These are phyloP conservation scores for Penicillium longicatenatum DNA, from an alignment of 495 filamentous ascomycete genomes.

Conservation along the genomic window DNA sequence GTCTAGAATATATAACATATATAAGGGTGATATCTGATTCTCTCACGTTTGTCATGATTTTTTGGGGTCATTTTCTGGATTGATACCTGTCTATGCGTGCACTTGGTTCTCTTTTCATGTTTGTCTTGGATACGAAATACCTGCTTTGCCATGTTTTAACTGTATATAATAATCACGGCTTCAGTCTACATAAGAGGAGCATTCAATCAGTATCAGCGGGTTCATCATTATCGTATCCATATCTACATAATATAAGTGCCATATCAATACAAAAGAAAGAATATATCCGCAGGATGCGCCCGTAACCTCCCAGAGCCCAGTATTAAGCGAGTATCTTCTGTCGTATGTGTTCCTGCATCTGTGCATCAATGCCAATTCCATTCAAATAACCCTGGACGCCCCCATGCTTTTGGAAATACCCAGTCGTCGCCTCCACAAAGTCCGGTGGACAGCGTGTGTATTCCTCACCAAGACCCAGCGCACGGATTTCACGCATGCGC, in stretches of 20 bases:
- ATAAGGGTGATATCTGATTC: background rate
- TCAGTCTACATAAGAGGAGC: background rate
- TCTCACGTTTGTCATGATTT: constrained; percentile 1
- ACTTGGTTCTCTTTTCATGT: background rate
- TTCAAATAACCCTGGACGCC: constrained; percentile 63
- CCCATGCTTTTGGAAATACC: constrained; percentile 60
- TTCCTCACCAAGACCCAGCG: constrained; percentile 66
- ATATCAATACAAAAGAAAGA: constrained; percentile 8
- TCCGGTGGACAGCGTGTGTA: constrained; percentile 64
- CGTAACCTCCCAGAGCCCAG: background rate
- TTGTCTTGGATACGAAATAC: background rate
- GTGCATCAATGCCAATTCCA: constrained; percentile 54
- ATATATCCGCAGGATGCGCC: background rate
- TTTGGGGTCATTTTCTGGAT: background rate
- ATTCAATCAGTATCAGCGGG: background rate
- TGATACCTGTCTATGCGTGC: background rate
- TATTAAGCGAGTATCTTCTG: constrained; percentile 17
- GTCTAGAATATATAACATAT: background rate
- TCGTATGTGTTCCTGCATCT: constrained; percentile 38
- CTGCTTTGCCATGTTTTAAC: background rate
- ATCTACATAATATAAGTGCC: constrained; percentile 21
- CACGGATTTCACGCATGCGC: constrained; percentile 65
- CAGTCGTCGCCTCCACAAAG: constrained; percentile 52
- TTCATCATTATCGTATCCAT: constrained; percentile 20
- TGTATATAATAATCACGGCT: background rate